A percentile compares a stretch with the other conserved stretches of the same genome.
phyloP scores from a whole-genome alignment of 108 stramenopile genomes.

The Seminavis robusta region DNA sequence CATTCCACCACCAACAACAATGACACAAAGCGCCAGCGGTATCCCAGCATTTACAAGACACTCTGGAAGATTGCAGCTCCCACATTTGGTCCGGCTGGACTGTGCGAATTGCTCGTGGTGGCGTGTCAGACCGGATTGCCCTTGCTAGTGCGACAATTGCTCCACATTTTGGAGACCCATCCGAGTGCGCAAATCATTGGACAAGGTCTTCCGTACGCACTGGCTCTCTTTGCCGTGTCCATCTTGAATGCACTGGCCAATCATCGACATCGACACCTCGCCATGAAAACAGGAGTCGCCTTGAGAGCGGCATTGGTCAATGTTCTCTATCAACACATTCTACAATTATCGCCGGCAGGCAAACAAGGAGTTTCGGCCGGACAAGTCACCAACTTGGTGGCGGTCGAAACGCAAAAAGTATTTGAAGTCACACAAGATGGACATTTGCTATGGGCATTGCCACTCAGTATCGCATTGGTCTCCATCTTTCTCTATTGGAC shows the following conservation, averaged over 20 bases:
- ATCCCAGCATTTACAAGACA: too few relatives aligned
- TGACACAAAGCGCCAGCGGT: neutral
- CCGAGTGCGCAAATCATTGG: slow-evolving; percentile 9
- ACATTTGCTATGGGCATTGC: slow-evolving; percentile 79
- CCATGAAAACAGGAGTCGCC: slow-evolving; percentile 48
- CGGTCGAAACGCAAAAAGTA: slow-evolving; percentile 72
- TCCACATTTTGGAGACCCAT: slow-evolving; percentile 52
- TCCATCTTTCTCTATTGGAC: slow-evolving; percentile 42
- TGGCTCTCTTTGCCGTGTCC: slow-evolving; percentile 32
- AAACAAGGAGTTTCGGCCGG: slow-evolving; percentile 52
- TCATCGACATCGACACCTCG: slow-evolving; percentile 61
- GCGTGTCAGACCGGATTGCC: slow-evolving; percentile 56
- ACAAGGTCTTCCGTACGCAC: slow-evolving; percentile 33
- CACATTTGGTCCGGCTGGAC: slow-evolving; percentile 53
- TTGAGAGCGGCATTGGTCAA: slow-evolving; percentile 44
- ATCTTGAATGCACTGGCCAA: slow-evolving; percentile 48
- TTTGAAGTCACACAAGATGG: slow-evolving; percentile 73
- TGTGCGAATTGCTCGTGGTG: slow-evolving; percentile 54
- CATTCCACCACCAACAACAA: neutral
- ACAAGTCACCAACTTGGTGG: slow-evolving; percentile 63
- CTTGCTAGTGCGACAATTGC: slow-evolving; percentile 54
- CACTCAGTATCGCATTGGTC: slow-evolving; percentile 67
- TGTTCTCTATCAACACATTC: slow-evolving; percentile 48
- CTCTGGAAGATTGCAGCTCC: slow-evolving; percentile 50
- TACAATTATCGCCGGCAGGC: slow-evolving; percentile 49